Evolutionary conservation across 495 filamentous ascomycete genomes (phyloP).

Genomic region (Talaromyces nanjingensis): DNA sequence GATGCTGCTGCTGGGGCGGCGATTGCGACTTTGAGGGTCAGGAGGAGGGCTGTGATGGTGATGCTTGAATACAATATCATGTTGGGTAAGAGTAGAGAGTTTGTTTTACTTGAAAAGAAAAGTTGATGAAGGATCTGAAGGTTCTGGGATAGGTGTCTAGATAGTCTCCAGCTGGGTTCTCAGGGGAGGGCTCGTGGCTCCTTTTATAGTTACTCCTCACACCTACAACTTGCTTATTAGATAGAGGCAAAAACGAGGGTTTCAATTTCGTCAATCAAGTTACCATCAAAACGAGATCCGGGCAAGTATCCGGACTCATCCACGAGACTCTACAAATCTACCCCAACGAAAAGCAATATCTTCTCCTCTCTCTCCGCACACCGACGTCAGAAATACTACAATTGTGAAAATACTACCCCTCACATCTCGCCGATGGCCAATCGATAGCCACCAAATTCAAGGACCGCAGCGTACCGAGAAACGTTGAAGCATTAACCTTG

Average conservation of each 20-base stretch:
- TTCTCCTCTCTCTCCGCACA: background rate
- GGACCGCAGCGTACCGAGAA: background rate
- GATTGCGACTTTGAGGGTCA: background rate
- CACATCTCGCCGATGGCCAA: background rate
- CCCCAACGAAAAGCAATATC: background rate
- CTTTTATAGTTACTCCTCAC: background rate
- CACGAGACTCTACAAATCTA: background rate
- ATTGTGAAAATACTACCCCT: background rate
- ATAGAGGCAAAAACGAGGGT: background rate
- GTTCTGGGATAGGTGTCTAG: background rate
- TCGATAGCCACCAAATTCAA: background rate
- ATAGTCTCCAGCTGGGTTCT: background rate
- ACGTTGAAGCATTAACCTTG: background rate
- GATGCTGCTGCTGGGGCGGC: conserved; percentile 13
- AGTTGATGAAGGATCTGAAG: background rate
- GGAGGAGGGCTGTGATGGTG: background rate
- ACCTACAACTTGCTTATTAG: background rate
- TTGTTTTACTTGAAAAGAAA: background rate
- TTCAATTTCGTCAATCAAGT: background rate
- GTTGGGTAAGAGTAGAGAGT: background rate
- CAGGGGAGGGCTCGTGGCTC: background rate
- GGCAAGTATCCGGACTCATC: background rate
- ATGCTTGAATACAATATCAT: background rate
- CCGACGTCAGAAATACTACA: background rate
- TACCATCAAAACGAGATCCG: background rate